Evolutionary conservation across 2,329 filamentous ascomycete genomes (phyloP).

Genomic region (Mycogone perniciosa): DNA sequence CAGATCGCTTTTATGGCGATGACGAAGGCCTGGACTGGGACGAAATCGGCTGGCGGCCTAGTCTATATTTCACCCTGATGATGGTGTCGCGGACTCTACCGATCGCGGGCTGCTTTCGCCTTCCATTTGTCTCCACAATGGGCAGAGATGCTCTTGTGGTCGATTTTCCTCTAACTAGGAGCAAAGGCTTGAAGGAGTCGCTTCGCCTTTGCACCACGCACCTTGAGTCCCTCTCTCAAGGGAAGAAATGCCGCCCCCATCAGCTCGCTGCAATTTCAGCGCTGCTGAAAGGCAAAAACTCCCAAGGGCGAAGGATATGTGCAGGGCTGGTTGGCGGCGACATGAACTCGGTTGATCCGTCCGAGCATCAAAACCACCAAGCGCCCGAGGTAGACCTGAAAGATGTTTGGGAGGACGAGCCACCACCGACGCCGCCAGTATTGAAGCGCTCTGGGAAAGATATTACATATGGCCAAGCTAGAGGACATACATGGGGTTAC

Average conservation of each 20-base stretch:
- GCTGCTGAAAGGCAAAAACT: background rate
- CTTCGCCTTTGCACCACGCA: background rate
- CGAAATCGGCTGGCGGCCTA: background rate
- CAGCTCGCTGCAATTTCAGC: background rate
- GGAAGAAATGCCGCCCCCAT: background rate
- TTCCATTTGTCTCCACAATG: background rate
- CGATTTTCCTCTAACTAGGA: background rate
- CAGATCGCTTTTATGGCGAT: background rate
- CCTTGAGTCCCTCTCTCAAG: background rate
- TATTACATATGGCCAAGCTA: background rate
- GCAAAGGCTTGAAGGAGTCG: background rate
- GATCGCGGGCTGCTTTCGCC: background rate
- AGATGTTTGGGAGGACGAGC: background rate
- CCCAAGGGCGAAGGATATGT: background rate
- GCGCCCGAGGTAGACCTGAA: background rate
- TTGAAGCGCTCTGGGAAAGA: background rate
- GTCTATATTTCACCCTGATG: background rate
- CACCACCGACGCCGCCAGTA: background rate
- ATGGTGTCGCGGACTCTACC: background rate
- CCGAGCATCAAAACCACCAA: background rate
- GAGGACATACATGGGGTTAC: background rate
- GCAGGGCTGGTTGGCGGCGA: background rate
- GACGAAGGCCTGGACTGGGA: no score
- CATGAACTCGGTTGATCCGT: background rate
- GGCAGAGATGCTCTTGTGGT: background rate